Evolutionary conservation across 345 rosid genomes (phyloP).

Genomic region (Capsella bursapastoris): DNA sequence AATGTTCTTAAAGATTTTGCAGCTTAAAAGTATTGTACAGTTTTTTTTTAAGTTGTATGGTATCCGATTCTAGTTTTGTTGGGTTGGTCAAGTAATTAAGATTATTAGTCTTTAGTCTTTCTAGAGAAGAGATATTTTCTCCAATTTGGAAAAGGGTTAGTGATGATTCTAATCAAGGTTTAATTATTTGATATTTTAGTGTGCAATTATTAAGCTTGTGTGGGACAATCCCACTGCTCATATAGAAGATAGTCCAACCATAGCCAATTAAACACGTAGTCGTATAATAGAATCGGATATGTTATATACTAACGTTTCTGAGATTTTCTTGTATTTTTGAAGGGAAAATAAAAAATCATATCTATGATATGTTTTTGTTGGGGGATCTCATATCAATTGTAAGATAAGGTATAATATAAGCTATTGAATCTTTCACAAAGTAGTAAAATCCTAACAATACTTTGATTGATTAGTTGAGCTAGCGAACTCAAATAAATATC

Average conservation of each 20-base stretch:
- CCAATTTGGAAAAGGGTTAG: slow-evolving; percentile 36
- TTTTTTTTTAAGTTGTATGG: slow-evolving; percentile 1
- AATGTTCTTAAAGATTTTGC: not conserved
- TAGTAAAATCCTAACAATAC: not conserved
- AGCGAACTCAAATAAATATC: not conserved
- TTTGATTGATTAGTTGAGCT: not conserved
- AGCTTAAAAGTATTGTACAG: not conserved
- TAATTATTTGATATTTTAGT: not conserved
- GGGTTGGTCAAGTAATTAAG: slow-evolving; percentile 4
- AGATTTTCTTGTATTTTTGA: not conserved
- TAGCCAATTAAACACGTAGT: slow-evolving; percentile 34
- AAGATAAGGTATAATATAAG: no score
- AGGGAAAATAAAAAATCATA: not conserved
- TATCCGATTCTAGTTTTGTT: slow-evolving; percentile 16
- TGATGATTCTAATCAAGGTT: slow-evolving; percentile 33
- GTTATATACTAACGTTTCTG: slow-evolving; percentile 11
- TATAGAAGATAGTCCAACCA: not conserved
- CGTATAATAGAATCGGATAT: slow-evolving; percentile 16
- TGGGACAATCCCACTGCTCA: slow-evolving; percentile 36
- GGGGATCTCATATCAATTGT: not conserved
- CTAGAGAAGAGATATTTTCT: slow-evolving; percentile 17
- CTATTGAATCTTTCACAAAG: not conserved
- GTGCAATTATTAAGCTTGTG: slow-evolving; percentile 37
- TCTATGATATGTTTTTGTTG: not conserved
- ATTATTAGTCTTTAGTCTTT: slow-evolving; percentile 27